Evolutionary conservation across 257 asterid species (phyloP).

Genomic region (Solanum clarkiae): DNA sequence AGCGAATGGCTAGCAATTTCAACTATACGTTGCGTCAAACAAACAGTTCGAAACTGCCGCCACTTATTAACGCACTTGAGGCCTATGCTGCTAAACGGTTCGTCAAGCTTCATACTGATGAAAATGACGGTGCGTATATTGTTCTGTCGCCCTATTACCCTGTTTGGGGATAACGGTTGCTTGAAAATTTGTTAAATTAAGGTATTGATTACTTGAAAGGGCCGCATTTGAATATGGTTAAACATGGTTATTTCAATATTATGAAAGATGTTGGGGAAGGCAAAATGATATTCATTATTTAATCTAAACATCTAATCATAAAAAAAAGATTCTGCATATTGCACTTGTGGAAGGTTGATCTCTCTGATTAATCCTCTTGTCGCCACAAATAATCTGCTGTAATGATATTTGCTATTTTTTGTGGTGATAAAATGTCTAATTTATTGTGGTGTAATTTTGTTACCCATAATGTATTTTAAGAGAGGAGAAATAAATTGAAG

Average conservation of each 20-base stretch:
- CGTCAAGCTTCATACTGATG: constrained; percentile 11
- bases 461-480: background rate
- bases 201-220: background rate
- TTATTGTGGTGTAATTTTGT: background rate
- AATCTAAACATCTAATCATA: background rate
- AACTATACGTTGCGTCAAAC: background rate
- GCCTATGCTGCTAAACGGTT: constrained; percentile 7
- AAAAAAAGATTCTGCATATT: background rate
- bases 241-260: background rate
- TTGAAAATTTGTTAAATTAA: background rate
- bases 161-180: background rate
- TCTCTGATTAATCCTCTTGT: background rate
- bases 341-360: background rate
- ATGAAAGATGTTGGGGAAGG: background rate
- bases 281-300: background rate
- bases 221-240: background rate
- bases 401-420: background rate
- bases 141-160: background rate
- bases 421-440: background rate
- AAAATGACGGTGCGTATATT: constrained; percentile 19
- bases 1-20: background rate
- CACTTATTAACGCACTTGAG: constrained; percentile 24
- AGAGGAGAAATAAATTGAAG: background rate
- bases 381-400: background rate
- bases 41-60: constrained; percentile 5